phyloP scores from a whole-genome alignment of 2,329 filamentous ascomycete species.

The Aspergillus fructus region DNA sequence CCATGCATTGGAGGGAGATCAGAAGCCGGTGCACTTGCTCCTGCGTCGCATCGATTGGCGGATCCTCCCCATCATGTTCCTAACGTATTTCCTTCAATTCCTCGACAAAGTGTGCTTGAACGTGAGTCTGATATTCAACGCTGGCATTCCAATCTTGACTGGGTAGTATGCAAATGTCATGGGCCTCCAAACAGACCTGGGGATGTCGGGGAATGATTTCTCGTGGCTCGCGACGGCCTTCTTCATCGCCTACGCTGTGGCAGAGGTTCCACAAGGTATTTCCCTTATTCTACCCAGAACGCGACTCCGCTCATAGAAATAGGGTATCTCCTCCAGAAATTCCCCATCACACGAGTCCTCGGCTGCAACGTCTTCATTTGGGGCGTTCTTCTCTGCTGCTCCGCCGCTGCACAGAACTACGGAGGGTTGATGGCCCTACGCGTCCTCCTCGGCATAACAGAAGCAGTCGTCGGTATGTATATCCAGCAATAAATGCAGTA shows the following conservation, averaged over 20 bases:
- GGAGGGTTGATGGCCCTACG: conserved; percentile 55
- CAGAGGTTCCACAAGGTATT: conserved; percentile 60
- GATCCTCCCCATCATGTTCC: conserved; percentile 63
- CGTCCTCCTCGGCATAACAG: conserved; percentile 57
- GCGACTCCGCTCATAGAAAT: background rate
- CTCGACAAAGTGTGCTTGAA: conserved; percentile 56
- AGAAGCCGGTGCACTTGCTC: conserved; percentile 29
- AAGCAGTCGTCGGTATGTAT: conserved; percentile 34
- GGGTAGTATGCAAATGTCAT: conserved; percentile 64
- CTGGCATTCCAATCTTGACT: background rate
- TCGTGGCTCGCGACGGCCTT: conserved; percentile 62
- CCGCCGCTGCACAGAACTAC: conserved; percentile 51
- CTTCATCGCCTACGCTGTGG: conserved; percentile 61
- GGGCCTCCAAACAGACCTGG: conserved; percentile 58
- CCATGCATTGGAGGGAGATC: background rate
- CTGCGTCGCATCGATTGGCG: conserved; percentile 59
- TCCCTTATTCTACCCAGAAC: background rate
- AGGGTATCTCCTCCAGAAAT: conserved; percentile 60
- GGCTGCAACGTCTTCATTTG: conserved; percentile 59
- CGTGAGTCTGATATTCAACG: background rate
- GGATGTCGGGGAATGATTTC: conserved; percentile 60
- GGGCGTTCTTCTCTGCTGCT: conserved; percentile 47
- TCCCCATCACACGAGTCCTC: conserved; percentile 63
- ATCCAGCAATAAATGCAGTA: background rate
- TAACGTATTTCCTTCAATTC: conserved; percentile 63